Percentiles rank a stretch among this genome's conserved stretches.
Conservation (phyloP, 1,284 basidiomycete genomes). For the Inonotus obliquus region DNA sequence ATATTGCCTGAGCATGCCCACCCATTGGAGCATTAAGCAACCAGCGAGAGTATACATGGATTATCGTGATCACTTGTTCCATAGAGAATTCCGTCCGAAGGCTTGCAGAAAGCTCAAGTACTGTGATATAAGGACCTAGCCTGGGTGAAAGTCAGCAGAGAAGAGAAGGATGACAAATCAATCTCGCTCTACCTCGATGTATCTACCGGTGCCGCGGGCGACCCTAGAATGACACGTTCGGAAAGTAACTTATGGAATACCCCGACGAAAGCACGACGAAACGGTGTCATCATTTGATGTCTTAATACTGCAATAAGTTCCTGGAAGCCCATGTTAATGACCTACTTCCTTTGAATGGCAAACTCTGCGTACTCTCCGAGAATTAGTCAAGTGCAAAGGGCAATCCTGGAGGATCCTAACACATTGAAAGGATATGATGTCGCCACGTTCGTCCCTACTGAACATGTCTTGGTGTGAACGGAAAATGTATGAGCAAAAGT, state of each 20-base stretch:
- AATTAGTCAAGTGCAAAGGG: slow-evolving; percentile 80
- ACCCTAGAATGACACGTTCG: slow-evolving; percentile 89
- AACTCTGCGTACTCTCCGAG: slow-evolving; percentile 57
- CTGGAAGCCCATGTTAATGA: slow-evolving; percentile 35
- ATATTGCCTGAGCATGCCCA: slow-evolving; percentile 84
- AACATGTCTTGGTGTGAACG: slow-evolving; percentile 68
- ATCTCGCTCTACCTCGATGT: slow-evolving; percentile 58
- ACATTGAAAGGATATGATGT: slow-evolving; percentile 78
- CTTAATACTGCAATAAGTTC: slow-evolving; percentile 93
- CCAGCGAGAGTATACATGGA: slow-evolving; percentile 84
- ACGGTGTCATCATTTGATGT: slow-evolving; percentile 82
- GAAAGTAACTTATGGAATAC: slow-evolving; percentile 91
- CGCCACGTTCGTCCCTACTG: slow-evolving; percentile 61
- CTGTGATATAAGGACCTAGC: slow-evolving; percentile 80
- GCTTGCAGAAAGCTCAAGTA: slow-evolving; percentile 94
- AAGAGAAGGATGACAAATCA: not conserved
- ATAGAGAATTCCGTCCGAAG: slow-evolving; percentile 81
- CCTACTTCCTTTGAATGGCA: not conserved
- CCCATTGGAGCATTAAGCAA: slow-evolving; percentile 87
- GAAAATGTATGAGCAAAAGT: slow-evolving; percentile 90
- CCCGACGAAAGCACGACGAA: slow-evolving; percentile 77
- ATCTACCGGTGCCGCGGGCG: slow-evolving; percentile 78
- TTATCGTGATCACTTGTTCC: slow-evolving; percentile 75
- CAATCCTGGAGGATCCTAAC: slow-evolving; percentile 92
- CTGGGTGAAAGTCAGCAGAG: slow-evolving; percentile 35